Evolutionary conservation across 306 rosid species (phyloP).

Genomic region (Senna tora): DNA sequence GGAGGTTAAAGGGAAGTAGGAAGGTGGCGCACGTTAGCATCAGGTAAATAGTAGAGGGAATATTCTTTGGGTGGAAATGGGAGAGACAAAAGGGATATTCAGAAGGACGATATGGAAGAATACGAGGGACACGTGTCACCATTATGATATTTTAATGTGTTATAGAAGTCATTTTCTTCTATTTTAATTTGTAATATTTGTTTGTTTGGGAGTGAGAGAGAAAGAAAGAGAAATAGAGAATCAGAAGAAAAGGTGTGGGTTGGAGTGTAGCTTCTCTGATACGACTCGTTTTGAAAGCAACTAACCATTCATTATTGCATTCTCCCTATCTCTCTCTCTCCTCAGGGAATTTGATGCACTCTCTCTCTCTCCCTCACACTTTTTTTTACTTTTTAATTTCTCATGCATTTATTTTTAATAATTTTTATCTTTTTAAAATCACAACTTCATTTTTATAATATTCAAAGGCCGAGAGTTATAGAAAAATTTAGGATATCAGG

Average conservation of each 20-base stretch:
- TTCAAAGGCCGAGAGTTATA: too few species aligned
- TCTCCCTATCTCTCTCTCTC: conserved; percentile 20
- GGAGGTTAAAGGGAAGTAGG: background rate
- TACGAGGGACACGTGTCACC: conserved; percentile 59
- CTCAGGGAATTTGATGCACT: conserved; percentile 82
- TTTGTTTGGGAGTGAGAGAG: background rate
- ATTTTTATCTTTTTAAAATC: too few species aligned
- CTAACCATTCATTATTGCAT: conserved; percentile 63
- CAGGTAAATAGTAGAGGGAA: conserved; percentile 34
- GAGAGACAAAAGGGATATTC: conserved; percentile 93
- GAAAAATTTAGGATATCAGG: too few species aligned
- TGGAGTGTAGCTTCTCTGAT: conserved; percentile 73
- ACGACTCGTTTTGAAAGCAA: conserved; percentile 79
- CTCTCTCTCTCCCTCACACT: conserved; percentile 28
- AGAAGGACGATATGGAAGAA: conserved; percentile 58
- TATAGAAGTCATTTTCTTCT: background rate
- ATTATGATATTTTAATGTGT: background rate
- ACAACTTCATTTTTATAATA: too few species aligned
- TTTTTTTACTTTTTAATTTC: conserved; percentile 22
- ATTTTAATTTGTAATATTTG: conserved; percentile 10
- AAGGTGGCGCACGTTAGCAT: background rate
- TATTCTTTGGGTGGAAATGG: conserved; percentile 55
- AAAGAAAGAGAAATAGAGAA: conserved; percentile 44
- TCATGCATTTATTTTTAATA: background rate
- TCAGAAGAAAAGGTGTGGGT: conserved; percentile 75